Percentiles rank a stretch among this genome's conserved stretches.
Evolutionary conservation across 176 grass and related monocot species (phyloP).

Genomic region (Saccharum spontaneum): DNA sequence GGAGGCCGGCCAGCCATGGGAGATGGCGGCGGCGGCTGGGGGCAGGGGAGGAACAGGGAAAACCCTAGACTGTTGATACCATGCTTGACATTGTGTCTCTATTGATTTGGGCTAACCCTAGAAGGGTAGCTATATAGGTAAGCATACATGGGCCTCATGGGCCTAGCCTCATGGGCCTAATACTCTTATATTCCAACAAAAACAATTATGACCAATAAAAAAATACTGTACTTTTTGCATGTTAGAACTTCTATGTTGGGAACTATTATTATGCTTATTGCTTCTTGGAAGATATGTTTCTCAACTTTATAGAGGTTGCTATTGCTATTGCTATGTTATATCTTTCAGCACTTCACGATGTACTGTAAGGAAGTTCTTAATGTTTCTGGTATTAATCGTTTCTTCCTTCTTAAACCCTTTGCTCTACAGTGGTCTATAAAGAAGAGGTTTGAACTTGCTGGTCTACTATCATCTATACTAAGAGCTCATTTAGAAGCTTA

Average conservation of each 20-base stretch:
- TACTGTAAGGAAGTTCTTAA: neutral
- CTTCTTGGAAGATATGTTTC: slow-evolving; percentile 4
- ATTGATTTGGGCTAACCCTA: too few relatives aligned
- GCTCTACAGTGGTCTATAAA: slow-evolving; percentile 81
- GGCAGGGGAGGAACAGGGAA: too few relatives aligned
- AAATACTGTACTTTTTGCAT: neutral
- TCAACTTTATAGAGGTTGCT: neutral
- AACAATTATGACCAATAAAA: neutral
- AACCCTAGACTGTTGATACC: too few relatives aligned
- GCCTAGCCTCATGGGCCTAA: too few relatives aligned
- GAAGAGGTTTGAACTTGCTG: slow-evolving; percentile 85
- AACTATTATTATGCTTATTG: neutral
- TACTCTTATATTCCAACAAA: too few relatives aligned
- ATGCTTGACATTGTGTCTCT: too few relatives aligned
- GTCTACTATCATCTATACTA: slow-evolving; percentile 81
- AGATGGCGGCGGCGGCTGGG: too few relatives aligned
- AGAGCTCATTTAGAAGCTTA: slow-evolving; percentile 95
- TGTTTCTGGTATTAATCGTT: slow-evolving; percentile 21
- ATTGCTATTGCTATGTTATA: slow-evolving; percentile 9
- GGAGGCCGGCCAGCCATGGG: too few relatives aligned
- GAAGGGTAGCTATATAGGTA: too few relatives aligned
- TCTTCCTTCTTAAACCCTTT: slow-evolving; percentile 25
- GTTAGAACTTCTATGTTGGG: neutral
- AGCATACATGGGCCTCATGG: too few relatives aligned
- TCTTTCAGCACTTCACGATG: neutral